Evolutionary conservation across 2,329 filamentous ascomycete genomes (phyloP).

Genomic region (Colletotrichum sp.): DNA sequence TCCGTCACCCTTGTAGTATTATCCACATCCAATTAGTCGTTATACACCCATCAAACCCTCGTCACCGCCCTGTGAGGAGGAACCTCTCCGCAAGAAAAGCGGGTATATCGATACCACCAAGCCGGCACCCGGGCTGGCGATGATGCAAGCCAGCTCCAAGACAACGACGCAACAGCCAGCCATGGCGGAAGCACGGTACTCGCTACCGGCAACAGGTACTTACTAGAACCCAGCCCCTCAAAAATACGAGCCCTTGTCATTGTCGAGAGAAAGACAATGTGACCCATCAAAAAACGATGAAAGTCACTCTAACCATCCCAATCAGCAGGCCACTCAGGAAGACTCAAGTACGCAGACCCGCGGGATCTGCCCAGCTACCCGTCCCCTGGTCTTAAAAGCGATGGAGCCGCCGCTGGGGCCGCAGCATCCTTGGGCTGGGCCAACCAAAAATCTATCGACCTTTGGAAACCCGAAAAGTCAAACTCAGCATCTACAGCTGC

Average conservation of each 20-base stretch:
- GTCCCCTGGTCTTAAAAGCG: slow-evolving; percentile 62
- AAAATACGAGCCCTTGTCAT: slow-evolving; percentile 3
- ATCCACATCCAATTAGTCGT: neutral
- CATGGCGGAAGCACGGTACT: slow-evolving; percentile 21
- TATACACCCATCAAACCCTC: neutral
- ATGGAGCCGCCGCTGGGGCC: slow-evolving; percentile 70
- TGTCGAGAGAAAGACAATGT: neutral
- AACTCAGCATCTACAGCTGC: slow-evolving; percentile 53
- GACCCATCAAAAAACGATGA: neutral
- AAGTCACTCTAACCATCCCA: neutral
- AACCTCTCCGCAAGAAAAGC: neutral
- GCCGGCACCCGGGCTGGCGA: slow-evolving; percentile 12
- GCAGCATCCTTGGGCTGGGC: slow-evolving; percentile 78
- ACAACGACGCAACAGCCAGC: slow-evolving; percentile 10
- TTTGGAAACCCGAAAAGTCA: slow-evolving; percentile 68
- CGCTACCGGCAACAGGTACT: slow-evolving; percentile 18
- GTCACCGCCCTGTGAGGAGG: neutral
- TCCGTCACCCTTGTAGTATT: neutral
- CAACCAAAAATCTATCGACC: slow-evolving; percentile 68
- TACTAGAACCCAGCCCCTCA: neutral
- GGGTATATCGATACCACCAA: slow-evolving; percentile 11
- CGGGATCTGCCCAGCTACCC: slow-evolving; percentile 78
- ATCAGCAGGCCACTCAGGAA: slow-evolving; percentile 35
- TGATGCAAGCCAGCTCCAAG: slow-evolving; percentile 19
- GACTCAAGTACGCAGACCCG: slow-evolving; percentile 73